Conservation (phyloP, 257 asterid species). For the Thymus mandschuricus region DNA sequence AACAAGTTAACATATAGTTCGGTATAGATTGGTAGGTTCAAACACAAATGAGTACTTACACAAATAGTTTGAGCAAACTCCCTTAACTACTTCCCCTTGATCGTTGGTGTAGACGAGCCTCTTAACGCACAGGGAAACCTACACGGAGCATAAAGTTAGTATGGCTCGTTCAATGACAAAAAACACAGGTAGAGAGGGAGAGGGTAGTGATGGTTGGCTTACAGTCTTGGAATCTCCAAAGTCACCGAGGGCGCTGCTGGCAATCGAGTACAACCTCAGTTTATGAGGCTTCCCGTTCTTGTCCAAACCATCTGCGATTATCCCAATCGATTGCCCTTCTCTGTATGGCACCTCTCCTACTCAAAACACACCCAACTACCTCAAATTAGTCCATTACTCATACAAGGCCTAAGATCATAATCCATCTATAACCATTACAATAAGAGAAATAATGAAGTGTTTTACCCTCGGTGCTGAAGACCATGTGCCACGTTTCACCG, state of each 20-base stretch:
- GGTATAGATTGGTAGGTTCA: too few relatives aligned
- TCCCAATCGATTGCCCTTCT: conserved; percentile 98
- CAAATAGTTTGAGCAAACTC: conserved; percentile 98
- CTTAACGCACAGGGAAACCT: conserved; percentile 95
- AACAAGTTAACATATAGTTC: neutral
- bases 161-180: neutral
- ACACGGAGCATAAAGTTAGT: conserved; percentile 14
- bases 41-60: conserved; percentile 51
- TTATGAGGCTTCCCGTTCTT: conserved; percentile 97
- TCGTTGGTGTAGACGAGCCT: conserved; percentile 94
- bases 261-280: conserved; percentile 89
- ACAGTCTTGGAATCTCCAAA: conserved; percentile 97
- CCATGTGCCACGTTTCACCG: conserved; percentile 99
- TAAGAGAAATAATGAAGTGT: neutral
- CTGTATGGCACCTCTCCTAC: conserved; percentile 88
- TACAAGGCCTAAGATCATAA: neutral
- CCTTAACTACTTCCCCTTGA: conserved; percentile 78
- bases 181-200: too few relatives aligned
- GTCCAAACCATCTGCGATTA: conserved; percentile 90
- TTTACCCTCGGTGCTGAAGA: conserved; percentile 91
- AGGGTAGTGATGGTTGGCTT: conserved; percentile 27
- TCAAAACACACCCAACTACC: conserved; percentile 27
- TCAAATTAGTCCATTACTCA: neutral
- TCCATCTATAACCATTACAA: neutral
- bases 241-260: conserved; percentile 98